Base-by-base conservation (phyloP, 2,329 filamentous ascomycete genomes). In the Colletotrichum lindemuthianum region DNA sequence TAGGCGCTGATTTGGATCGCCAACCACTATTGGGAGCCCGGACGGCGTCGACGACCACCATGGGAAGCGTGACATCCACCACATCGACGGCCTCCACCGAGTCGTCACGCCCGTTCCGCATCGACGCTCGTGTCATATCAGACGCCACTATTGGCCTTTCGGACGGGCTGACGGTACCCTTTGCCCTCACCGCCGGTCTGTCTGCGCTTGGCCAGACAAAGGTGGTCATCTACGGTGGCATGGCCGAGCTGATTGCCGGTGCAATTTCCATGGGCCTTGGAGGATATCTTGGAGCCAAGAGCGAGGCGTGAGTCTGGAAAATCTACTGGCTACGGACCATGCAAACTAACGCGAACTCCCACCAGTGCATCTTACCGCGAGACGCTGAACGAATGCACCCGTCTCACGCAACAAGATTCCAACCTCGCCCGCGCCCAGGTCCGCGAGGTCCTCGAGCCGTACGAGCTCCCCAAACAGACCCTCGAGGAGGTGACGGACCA, bases 211-310 rank as follows among this genome's bases (percentile, higher is more conserved):
- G 88, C n/a, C 82, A 86, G 72, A 88, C 87, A 37, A 84, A 82
- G 52, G 84, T 90, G 4, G 88, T 91, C 68, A 86, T 95, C 63
- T 87, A 90, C 68, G 91, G 89, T 55, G 91, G 91, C 7, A 80
- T 92, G 36, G 91, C 91, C 5, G 91, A 93, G 79, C 83, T 93
- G 52, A 90, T 92, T 72, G 89, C 89, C 0, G 91, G 91, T 15
- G 88, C 89, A 69, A 92, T 93, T 69, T 90, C 86, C 58, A 93
- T 93, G 91, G 91, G 91, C 1, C 80, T 93, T 6, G 90, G 91
- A 32, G 90, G 88, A 7, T 93, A 91, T 73, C 81, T 93, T 2
- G 90, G 89, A 8, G 89, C 88, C 34, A 79, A 82, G 45, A 87
- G 86, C 0, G 86, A 89, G 71, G 66, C 58, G 68, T 70, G 61